These are phyloP conservation scores for Thielaviopsis populi DNA, from an alignment of 2,329 filamentous ascomycete genomes.

Conservation along the genomic window DNA sequence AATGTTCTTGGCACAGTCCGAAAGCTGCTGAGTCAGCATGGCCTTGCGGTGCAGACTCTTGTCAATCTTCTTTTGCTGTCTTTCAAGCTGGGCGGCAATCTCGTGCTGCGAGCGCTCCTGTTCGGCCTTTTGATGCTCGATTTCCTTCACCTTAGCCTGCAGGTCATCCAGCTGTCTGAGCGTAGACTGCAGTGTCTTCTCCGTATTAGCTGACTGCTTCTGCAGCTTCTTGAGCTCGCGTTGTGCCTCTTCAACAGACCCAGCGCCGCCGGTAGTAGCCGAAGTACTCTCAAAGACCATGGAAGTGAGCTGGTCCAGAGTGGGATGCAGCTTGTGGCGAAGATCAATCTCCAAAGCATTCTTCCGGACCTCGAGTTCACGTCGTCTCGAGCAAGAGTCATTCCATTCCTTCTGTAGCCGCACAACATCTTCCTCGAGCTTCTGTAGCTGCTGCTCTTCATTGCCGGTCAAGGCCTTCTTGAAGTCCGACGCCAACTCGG, in stretches of 20 bases:
- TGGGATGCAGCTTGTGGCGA: constrained; percentile 74
- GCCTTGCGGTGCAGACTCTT: constrained; percentile 84
- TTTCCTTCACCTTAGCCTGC: constrained; percentile 36
- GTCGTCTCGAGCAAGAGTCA: constrained; percentile 54
- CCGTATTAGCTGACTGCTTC: constrained; percentile 50
- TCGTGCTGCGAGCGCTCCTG: constrained; percentile 61
- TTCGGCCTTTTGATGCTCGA: constrained; percentile 42
- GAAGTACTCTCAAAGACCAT: constrained; percentile 52
- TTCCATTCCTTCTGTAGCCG: constrained; percentile 64
- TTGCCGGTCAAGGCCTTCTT: constrained; percentile 71
- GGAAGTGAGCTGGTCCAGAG: constrained; percentile 70
- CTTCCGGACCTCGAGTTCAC: constrained; percentile 68
- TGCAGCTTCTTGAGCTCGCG: constrained; percentile 67
- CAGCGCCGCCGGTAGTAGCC: constrained; percentile 22
- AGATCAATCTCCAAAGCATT: constrained; percentile 73
- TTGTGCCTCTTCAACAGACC: constrained; percentile 61
- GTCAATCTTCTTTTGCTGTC: constrained; percentile 77
- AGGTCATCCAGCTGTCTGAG: constrained; percentile 51
- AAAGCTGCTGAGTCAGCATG: constrained; percentile 57
- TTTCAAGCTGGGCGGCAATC: constrained; percentile 62
- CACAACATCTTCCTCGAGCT: constrained; percentile 52
- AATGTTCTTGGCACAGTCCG: constrained; percentile 76
- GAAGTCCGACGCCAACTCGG: constrained; percentile 73
- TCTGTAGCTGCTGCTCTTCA: constrained; percentile 72
- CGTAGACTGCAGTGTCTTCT: constrained; percentile 55